Evolutionary conservation across 2,329 filamentous ascomycete genomes (phyloP).

Genomic region (Xenoacremonium recifei): DNA sequence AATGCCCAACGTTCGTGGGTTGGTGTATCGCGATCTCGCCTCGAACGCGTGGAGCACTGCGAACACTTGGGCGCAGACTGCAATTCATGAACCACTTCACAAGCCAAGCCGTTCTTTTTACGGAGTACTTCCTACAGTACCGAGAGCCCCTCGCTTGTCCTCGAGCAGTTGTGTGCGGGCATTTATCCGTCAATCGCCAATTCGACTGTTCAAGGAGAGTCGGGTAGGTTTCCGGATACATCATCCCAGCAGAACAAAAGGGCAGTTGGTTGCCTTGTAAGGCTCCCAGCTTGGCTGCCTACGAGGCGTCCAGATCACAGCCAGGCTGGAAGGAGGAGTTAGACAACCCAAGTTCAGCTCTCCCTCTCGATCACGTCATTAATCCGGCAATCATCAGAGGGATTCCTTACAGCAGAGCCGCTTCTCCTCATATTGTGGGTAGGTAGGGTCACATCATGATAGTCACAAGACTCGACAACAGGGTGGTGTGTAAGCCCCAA

Average conservation of each 20-base stretch:
- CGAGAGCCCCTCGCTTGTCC: not conserved
- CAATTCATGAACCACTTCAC: not conserved
- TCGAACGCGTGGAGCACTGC: not conserved
- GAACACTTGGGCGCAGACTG: conserved; percentile 2
- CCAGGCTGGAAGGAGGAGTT: not conserved
- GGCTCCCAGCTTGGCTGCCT: not conserved
- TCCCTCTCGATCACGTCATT: not conserved
- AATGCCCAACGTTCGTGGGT: too few relatives aligned
- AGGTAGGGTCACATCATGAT: conserved; percentile 1
- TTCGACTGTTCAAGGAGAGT: not conserved
- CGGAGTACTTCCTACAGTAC: not conserved
- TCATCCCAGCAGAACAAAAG: too few relatives aligned
- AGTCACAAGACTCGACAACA: not conserved
- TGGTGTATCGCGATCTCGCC: too few relatives aligned
- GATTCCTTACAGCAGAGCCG: not conserved
- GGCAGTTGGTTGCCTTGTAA: conserved; percentile 1
- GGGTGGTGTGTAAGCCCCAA: not conserved
- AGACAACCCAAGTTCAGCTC: not conserved
- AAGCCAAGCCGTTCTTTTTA: not conserved
- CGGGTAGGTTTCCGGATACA: not conserved
- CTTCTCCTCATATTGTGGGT: conserved; percentile 1
- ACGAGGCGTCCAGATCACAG: conserved; percentile 1
- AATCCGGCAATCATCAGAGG: not conserved
- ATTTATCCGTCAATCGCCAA: not conserved
- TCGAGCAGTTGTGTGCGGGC: not conserved